phyloP scores from a whole-genome alignment of 2,329 filamentous ascomycete species.

The Fusarium abutilonis region DNA sequence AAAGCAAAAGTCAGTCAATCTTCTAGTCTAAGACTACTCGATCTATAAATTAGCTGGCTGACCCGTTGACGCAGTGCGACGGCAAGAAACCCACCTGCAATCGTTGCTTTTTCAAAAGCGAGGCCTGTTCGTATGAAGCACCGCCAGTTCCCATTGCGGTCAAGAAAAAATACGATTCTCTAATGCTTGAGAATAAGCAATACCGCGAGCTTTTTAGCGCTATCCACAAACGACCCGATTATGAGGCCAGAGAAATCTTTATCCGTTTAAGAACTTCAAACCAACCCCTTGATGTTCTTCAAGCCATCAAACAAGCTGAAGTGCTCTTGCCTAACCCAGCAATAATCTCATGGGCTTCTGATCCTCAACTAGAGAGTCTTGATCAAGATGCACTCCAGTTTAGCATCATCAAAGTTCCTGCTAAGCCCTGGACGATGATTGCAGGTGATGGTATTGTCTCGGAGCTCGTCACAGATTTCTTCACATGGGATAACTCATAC shows the following conservation, averaged over 20 bases:
- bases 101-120: slow-evolving; percentile 16
- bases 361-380: not conserved
- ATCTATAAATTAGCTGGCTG: not conserved
- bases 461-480: slow-evolving; percentile 6
- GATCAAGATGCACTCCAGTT: not conserved
- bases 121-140: slow-evolving; percentile 10
- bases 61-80: slow-evolving; percentile 7
- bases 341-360: not conserved
- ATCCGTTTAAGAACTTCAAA: slow-evolving; percentile 7
- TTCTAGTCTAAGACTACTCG: not conserved
- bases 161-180: slow-evolving; percentile 15
- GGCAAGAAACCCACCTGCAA: slow-evolving; percentile 13
- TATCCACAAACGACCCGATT: slow-evolving; percentile 11
- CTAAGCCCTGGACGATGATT: not conserved
- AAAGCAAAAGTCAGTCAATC: slow-evolving; percentile 14
- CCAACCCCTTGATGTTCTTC: slow-evolving; percentile 7
- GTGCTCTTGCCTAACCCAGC: not conserved
- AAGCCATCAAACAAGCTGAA: slow-evolving; percentile 13
- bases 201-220: slow-evolving; percentile 24
- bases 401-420: slow-evolving; percentile 1
- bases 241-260: slow-evolving; percentile 17
- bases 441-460: not conserved
- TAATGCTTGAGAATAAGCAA: slow-evolving; percentile 19
- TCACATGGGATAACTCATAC: slow-evolving; percentile 2
- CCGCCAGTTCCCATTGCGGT: slow-evolving; percentile 3